These are phyloP conservation scores for Sporobolomyces pararoseus DNA, from an alignment of 768 basidiomycete species.

Conservation along the genomic window DNA sequence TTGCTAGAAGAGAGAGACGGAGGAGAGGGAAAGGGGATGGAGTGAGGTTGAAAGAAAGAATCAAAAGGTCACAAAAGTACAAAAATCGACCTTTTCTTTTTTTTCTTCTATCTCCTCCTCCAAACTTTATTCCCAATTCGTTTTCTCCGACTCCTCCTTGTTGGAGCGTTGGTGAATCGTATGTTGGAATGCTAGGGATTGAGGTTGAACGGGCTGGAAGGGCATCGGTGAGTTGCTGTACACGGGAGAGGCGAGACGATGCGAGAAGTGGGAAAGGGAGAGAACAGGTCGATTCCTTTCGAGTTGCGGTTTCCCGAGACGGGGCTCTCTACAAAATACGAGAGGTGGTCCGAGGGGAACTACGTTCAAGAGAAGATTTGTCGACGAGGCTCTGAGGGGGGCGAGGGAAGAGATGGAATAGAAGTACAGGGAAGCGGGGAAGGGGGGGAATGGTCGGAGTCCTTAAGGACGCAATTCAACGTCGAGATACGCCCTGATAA, in stretches of 20 bases:
- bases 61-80: slow-evolving; percentile 18
- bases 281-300: slow-evolving; percentile 8
- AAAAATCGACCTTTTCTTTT: slow-evolving; percentile 12
- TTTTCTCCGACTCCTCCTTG: not conserved
- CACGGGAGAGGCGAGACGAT: too few relatives aligned
- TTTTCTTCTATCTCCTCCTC: not conserved
- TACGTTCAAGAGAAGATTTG: too few relatives aligned
- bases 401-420: not conserved
- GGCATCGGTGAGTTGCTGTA: too few relatives aligned
- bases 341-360: too few relatives aligned
- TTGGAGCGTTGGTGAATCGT: too few relatives aligned
- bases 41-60: not conserved
- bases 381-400: slow-evolving; percentile 1
- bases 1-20: not conserved
- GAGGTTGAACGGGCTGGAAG: too few relatives aligned
- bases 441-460: slow-evolving; percentile 14
- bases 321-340: not conserved
- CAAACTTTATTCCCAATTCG: not conserved
- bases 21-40: not conserved
- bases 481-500: not conserved
- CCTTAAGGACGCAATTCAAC: slow-evolving; percentile 33
- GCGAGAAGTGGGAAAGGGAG: not conserved
- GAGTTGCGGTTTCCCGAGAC: not conserved
- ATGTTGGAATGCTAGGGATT: too few relatives aligned
- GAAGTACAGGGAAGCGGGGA: not conserved